These are phyloP conservation scores for Erythrophleum fordii DNA, from an alignment of 306 rosid species.

Conservation along the genomic window DNA sequence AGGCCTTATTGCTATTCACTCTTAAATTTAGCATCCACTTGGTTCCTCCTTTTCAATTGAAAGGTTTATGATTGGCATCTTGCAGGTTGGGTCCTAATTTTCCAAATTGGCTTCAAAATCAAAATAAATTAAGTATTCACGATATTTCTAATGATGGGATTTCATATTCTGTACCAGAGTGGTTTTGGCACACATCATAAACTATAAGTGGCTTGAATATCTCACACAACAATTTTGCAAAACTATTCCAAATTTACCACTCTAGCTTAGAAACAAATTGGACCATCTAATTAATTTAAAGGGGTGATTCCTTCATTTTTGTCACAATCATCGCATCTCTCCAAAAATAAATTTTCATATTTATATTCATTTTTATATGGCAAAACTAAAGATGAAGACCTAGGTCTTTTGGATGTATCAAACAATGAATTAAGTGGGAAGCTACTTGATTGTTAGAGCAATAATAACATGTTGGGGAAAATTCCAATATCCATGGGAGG, in stretches of 20 bases:
- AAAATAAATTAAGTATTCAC: no score
- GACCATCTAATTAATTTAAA: slow-evolving; percentile 21
- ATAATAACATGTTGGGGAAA: slow-evolving; percentile 7
- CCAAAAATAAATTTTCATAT: slow-evolving; percentile 12
- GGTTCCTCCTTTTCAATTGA: slow-evolving; percentile 36
- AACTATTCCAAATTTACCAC: background rate
- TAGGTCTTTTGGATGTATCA: slow-evolving; percentile 2
- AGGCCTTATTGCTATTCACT: no score
- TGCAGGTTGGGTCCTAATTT: no score
- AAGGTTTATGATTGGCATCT: rapidly evolving
- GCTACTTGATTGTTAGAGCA: slow-evolving; percentile 33
- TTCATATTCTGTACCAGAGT: background rate
- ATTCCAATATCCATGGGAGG: slow-evolving; percentile 1
- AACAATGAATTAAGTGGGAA: slow-evolving; percentile 10
- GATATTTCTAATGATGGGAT: background rate
- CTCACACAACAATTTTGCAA: slow-evolving; percentile 2
- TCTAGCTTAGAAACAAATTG: background rate
- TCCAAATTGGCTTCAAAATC: slow-evolving; percentile 29
- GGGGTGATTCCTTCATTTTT: slow-evolving; percentile 26
- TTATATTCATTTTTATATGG: background rate
- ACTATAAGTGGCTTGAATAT: rapidly evolving
- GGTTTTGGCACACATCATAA: slow-evolving; percentile 27
- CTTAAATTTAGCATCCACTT: background rate
- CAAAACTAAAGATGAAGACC: background rate
- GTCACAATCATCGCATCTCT: background rate